phyloP scores from a whole-genome alignment of 441 rosid genomes.

The Euphorbia celastroides region DNA sequence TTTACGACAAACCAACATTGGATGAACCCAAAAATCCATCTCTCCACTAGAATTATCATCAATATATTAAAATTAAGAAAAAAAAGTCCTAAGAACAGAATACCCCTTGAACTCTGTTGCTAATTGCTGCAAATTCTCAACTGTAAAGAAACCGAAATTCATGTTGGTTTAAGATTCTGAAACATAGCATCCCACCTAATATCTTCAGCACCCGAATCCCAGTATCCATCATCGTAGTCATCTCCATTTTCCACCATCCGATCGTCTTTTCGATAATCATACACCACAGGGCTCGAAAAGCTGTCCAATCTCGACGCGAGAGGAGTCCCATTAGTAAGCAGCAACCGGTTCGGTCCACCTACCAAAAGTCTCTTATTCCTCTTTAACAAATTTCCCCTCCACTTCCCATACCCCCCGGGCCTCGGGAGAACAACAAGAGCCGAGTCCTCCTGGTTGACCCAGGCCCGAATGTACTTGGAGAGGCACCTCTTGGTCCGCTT shows the following conservation, averaged over 20 bases:
- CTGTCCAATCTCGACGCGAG: conserved; percentile 26
- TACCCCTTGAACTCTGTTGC: no score
- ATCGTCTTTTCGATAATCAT: conserved; percentile 27
- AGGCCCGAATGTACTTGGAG: conserved; percentile 39
- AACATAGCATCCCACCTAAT: conserved; percentile 87
- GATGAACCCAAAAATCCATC: no score
- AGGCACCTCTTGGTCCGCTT: conserved; percentile 52
- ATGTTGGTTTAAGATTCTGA: conserved; percentile 81
- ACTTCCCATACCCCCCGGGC: conserved; percentile 36
- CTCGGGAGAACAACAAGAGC: conserved; percentile 54
- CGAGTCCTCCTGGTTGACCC: conserved; percentile 33
- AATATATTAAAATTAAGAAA: no score
- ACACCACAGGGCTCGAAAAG: conserved; percentile 45
- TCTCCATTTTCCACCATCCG: conserved; percentile 23
- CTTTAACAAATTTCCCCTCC: conserved; percentile 55
- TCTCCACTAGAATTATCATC: no score
- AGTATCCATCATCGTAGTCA: conserved; percentile 35
- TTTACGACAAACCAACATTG: no score
- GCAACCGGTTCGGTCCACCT: conserved; percentile 38
- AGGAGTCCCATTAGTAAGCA: conserved; percentile 54
- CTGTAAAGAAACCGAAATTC: conserved; percentile 12
- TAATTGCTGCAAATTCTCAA: no score
- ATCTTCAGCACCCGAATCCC: conserved; percentile 46
- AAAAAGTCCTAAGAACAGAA: no score
- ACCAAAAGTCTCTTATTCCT: conserved; percentile 45